Evolutionary conservation across 179 eudicot genomes (phyloP), one percentile per base, ranked within the genome.

Genomic region (Actinidia polygama): DNA sequence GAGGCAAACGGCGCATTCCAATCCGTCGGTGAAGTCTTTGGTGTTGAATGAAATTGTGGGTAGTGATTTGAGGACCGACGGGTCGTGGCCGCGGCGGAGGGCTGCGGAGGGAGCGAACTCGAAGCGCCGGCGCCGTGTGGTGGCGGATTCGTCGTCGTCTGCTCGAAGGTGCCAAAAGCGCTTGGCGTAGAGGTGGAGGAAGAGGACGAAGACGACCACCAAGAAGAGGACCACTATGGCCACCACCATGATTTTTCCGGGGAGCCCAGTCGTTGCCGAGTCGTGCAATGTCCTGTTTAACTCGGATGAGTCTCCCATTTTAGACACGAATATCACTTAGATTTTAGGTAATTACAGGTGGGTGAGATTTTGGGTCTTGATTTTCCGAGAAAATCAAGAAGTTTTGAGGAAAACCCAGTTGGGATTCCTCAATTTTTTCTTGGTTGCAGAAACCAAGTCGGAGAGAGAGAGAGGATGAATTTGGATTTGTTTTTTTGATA

Each of bases 1-100:
- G n/a, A 96, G 85, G 82, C 99, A 96, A 76, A 96, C 95, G 1
- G 95, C 85, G 73, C 99, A 96, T 80, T 93, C 97, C 44, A 93
- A 71, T 6, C 90, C 96, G 5, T 91, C 93, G 77, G 90, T 88
- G 71, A 90, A 90, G 5, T 91, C 89, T 74, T 88, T 85, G 0
- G 90, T 81, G 51, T 87, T 26, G 66, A 87, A 93, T 3, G 75
- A 80, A 53, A 86, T 55, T 1, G 89, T 21, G 1, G 98, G 96
- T 51, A 94, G 77, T 12, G 92, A 78, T 62, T 72, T 79, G 6
- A 96, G 93, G 66, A 89, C 69, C 1, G 90, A 80, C 3, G 88
- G 88, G 59, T 93, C 93, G 2, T 94, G 90, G 19, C 99, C 99
- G 40, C 85, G 83, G 46, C 85, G 86, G 50, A 23, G 64, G 62